A percentile compares a stretch with the other conserved stretches of the same genome.
phyloP scores from a whole-genome alignment of 805 yeast species.

The Candida ulmi region DNA sequence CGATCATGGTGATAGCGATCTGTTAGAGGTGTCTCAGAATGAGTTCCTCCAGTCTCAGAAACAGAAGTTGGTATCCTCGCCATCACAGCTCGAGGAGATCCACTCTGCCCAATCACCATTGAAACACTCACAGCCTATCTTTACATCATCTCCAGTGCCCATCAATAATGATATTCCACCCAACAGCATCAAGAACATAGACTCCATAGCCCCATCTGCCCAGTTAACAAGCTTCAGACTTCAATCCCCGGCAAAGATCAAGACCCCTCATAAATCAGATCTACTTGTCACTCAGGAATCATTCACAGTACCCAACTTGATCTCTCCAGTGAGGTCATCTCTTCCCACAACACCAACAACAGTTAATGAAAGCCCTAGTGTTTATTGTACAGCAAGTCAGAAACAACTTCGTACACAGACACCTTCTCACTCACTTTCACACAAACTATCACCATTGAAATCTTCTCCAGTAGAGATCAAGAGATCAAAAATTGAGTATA shows the following conservation, averaged over 20 bases:
- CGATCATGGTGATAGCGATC: neutral
- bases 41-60: slow-evolving; percentile 12
- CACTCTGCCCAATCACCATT: neutral
- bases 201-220: slow-evolving; percentile 13
- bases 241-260: slow-evolving; percentile 17
- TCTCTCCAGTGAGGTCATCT: slow-evolving; percentile 8
- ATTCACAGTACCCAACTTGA: slow-evolving; percentile 14
- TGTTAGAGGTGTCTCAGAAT: slow-evolving; percentile 12
- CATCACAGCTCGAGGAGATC: slow-evolving; percentile 2
- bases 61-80: slow-evolving; percentile 5
- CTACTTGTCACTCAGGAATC: slow-evolving; percentile 12
- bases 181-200: too few species aligned
- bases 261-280: slow-evolving; percentile 13
- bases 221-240: slow-evolving; percentile 22
- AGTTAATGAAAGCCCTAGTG: neutral
- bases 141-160: neutral
- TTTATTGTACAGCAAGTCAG: slow-evolving; percentile 4
- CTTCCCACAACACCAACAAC: neutral
- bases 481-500: slow-evolving; percentile 4
- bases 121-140: neutral
- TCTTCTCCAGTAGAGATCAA: neutral
- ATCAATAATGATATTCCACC: neutral
- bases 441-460: neutral
- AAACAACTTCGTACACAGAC: too few species aligned
- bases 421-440: neutral